These are phyloP conservation scores for Leishmania aethiopica DNA, from an alignment of 208 protist species.

Conservation along the genomic window DNA sequence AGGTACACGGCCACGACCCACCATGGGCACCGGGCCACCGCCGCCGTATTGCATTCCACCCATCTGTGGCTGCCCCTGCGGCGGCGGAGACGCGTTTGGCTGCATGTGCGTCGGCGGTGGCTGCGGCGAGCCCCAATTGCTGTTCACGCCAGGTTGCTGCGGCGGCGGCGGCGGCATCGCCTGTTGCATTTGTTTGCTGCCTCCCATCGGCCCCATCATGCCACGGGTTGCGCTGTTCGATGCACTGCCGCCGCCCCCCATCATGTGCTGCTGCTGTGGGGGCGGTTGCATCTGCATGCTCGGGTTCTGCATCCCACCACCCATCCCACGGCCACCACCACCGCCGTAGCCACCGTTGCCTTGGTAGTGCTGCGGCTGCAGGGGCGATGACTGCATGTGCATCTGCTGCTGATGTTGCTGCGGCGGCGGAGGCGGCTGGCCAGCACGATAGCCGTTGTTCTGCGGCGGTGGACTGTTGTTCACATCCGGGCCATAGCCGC, in stretches of 20 bases:
- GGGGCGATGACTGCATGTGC: constrained; percentile 42
- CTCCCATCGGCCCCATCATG: constrained; percentile 34
- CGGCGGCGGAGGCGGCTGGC: constrained; percentile 11
- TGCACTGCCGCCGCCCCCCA: constrained; percentile 19
- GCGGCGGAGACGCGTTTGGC: constrained; percentile 22
- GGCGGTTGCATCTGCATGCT: constrained; percentile 16
- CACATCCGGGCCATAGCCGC: constrained; percentile 24
- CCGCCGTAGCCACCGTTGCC: constrained; percentile 31
- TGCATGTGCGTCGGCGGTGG: constrained; percentile 28
- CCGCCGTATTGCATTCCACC: constrained; percentile 24
- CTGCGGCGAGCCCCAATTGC: constrained; percentile 32
- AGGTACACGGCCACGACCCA: constrained; percentile 23
- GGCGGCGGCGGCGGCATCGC: constrained; percentile 7
- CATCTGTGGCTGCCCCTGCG: constrained; percentile 29
- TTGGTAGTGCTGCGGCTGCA: constrained; percentile 39
- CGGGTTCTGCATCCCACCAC: constrained; percentile 30
- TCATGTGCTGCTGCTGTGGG: constrained; percentile 15
- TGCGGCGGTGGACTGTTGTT: constrained; percentile 37
- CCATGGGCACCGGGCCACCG: constrained; percentile 23
- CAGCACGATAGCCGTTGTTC: constrained; percentile 31
- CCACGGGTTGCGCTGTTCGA: constrained; percentile 22
- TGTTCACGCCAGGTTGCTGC: constrained; percentile 16
- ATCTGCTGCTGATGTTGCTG: constrained; percentile 34
- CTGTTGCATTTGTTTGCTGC: constrained; percentile 18
- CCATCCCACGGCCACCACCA: constrained; percentile 15